These are phyloP conservation scores for Emmonsia crescens DNA, from an alignment of 2,329 filamentous ascomycete species.

Conservation along the genomic window DNA sequence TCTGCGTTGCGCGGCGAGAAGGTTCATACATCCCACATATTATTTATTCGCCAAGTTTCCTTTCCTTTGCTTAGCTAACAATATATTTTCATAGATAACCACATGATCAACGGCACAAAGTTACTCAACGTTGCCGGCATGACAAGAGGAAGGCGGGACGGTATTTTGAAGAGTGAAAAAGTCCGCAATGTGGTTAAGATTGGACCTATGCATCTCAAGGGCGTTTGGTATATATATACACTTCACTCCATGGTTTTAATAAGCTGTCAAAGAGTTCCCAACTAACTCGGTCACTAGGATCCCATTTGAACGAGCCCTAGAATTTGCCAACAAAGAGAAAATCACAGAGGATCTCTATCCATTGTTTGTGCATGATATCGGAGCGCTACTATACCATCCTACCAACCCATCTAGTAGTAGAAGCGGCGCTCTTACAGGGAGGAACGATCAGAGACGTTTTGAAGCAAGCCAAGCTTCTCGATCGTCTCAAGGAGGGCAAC, in stretches of 20 bases:
- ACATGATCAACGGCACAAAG: constrained; percentile 99
- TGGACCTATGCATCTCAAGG: constrained; percentile 96
- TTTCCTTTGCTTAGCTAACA: background rate
- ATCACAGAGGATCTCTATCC: constrained; percentile 94
- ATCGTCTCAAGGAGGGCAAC: constrained; percentile 58
- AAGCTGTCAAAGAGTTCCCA: background rate
- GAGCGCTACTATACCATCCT: constrained; percentile 84
- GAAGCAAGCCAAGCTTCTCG: constrained; percentile 47
- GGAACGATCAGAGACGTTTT: constrained; percentile 63
- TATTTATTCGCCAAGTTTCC: background rate
- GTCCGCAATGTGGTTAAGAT: constrained; percentile 96
- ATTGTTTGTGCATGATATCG: constrained; percentile 95
- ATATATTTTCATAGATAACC: constrained; percentile 59
- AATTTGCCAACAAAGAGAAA: constrained; percentile 99
- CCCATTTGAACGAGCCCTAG: constrained; percentile 90
- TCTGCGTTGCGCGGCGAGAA: constrained; percentile 89
- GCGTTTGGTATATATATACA: constrained; percentile 63
- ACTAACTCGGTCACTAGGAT: constrained; percentile 48
- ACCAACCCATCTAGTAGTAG: constrained; percentile 42
- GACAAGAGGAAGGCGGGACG: constrained; percentile 89
- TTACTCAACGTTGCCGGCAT: constrained; percentile 94
- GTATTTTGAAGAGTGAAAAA: constrained; percentile 96
- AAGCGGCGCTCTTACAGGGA: constrained; percentile 62
- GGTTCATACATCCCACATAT: constrained; percentile 43
- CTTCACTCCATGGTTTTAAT: background rate